Evolutionary conservation across 495 filamentous ascomycete genomes (phyloP).

Genomic region (Pyrenula massariospora): DNA sequence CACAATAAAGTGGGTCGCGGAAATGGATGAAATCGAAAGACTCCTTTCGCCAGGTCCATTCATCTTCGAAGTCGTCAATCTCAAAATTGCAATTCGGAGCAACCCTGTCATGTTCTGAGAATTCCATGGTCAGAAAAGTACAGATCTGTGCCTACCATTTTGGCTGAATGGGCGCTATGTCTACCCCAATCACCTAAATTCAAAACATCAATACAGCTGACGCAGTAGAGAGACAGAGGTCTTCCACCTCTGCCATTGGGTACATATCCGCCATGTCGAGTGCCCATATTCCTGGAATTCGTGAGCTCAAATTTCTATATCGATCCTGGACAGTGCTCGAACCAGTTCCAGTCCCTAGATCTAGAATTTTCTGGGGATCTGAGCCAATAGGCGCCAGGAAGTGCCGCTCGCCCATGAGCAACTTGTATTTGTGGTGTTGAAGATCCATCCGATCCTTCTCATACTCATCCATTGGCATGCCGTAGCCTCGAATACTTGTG

Average conservation of each 20-base stretch:
- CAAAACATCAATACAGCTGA: too few relatives aligned
- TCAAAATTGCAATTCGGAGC: constrained; percentile 42
- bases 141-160: constrained; percentile 4
- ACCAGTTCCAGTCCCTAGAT: constrained; percentile 54
- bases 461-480: constrained; percentile 23
- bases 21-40: constrained; percentile 56
- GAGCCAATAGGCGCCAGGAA: constrained; percentile 45
- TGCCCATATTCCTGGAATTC: constrained; percentile 9
- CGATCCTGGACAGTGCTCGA: constrained; percentile 1
- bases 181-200: constrained; percentile 23
- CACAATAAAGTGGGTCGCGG: constrained; percentile 41
- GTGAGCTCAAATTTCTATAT: background rate
- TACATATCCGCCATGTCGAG: constrained; percentile 7
- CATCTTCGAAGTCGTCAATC: constrained; percentile 38
- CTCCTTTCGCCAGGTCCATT: constrained; percentile 38
- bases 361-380: constrained; percentile 48
- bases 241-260: constrained; percentile 4
- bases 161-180: constrained; percentile 32
- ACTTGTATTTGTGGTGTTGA: constrained; percentile 35
- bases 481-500: background rate
- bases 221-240: too few relatives aligned
- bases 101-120: constrained; percentile 14
- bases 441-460: constrained; percentile 32
- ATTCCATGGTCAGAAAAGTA: too few relatives aligned
- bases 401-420: constrained; percentile 43